Conservation (phyloP, 176 grass and related monocot species). For the Oropetium thomaeum region DNA sequence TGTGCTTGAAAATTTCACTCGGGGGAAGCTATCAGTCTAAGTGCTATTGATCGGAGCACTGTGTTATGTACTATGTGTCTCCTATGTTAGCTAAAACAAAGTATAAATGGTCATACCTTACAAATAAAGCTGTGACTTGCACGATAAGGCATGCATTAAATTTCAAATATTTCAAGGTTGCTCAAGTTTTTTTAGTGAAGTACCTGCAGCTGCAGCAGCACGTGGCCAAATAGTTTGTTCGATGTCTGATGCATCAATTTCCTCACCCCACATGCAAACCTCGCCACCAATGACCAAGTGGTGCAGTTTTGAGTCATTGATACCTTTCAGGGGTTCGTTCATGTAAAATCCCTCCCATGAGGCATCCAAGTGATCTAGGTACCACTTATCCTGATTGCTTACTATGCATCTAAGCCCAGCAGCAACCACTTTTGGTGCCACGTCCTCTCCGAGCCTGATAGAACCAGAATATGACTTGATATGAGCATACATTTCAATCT, state of each 20-base stretch:
- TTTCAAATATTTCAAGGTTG: conserved; percentile 17
- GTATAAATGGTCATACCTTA: background rate
- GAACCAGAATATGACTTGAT: background rate
- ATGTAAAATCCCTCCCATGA: conserved; percentile 79
- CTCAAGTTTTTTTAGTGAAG: conserved; percentile 28
- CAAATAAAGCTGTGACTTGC: conserved; percentile 10
- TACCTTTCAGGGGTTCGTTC: conserved; percentile 78
- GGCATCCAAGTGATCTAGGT: conserved; percentile 88
- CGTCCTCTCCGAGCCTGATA: conserved; percentile 61
- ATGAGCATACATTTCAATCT: conserved; percentile 3
- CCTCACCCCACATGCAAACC: conserved; percentile 89
- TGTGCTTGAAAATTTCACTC: background rate
- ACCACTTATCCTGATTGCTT: conserved; percentile 93
- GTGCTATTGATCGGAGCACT: conserved; percentile 5
- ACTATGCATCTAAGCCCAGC: conserved; percentile 87
- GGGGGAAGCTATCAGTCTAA: conserved; percentile 18
- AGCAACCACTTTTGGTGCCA: conserved; percentile 69
- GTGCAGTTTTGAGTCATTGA: conserved; percentile 56
- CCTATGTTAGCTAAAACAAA: background rate
- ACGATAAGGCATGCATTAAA: background rate
- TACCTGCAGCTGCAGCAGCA: conserved; percentile 90
- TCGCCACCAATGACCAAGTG: conserved; percentile 81
- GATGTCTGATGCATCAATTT: conserved; percentile 85
- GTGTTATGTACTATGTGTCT: background rate
- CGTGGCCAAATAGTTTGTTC: conserved; percentile 94